Evolutionary conservation across 306 rosid species (phyloP), one percentile per base, ranked within the genome.

Genomic region (Cucurbita pepo): DNA sequence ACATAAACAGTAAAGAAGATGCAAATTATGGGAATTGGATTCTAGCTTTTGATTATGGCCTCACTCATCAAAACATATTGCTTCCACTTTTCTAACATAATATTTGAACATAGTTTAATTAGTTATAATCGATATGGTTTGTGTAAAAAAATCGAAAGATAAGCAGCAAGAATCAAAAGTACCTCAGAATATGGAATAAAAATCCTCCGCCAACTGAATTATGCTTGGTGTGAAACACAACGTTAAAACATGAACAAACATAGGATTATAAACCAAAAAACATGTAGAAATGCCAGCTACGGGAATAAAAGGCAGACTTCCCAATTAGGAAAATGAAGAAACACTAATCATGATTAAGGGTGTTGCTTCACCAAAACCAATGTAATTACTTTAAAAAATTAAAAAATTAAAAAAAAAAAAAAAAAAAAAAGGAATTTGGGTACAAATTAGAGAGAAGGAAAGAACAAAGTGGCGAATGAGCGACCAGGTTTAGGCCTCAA

Each of bases 401-500:
- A 21, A 21, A 21, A n/a, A n/a, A n/a, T n/a, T n/a, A n/a, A 22
- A 22, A 22, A 22, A 22, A 22, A 22, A 22, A 22, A 22, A 22
- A 25, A 25, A 25, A 30, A 71, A 69, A 77, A 69, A 65, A 64
- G 36, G 75, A 62, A 63, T 57, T 73, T 43, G 52, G 57, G 81
- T 50, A 50, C 12, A 69, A 82, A 74, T 77, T 57, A 80, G 83
- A 79, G 77, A 75, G 77, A 74, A 86, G 75, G 88, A 44, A 62
- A n/a, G 48, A 62, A 62, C 13, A 40, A 38, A 61, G 76, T 77
- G 71, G 82, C 77, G 82, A 87, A 74, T 74, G 56, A 76, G 77
- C 77, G 79, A 84, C 79, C 87, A 89, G 86, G 88, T 85, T 82
- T 85, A 81, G 88, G 86, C 88, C 88, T 85, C 87, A 90, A 86